Evolutionary conservation across 129 eudicot species (phyloP).

Genomic region (Saussurea involucrata): DNA sequence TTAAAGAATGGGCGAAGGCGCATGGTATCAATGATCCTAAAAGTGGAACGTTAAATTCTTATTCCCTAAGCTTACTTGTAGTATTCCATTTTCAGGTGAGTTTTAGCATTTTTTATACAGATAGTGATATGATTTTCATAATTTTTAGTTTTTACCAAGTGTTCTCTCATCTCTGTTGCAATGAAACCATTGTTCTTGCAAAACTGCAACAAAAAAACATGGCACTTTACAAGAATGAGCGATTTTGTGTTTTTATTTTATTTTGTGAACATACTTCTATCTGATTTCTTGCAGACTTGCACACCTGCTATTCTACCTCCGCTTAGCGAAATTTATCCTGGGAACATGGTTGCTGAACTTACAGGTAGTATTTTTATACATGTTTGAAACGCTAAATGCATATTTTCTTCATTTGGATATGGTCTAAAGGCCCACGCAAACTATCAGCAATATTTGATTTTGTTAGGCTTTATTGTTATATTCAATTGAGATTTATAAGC

Average conservation of each 20-base stretch:
- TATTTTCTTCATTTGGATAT: not conserved
- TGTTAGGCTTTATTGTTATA: not conserved
- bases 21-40: constrained; percentile 77
- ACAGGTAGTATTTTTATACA: constrained; percentile 13
- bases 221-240: too few species aligned
- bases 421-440: not conserved
- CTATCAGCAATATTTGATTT: not conserved
- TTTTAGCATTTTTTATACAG: not conserved
- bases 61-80: constrained; percentile 74
- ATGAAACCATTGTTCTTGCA: too few species aligned
- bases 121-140: not conserved
- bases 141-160: not conserved
- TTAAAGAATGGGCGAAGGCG: constrained; percentile 96
- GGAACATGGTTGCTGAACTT: constrained; percentile 71
- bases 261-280: not conserved
- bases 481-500: not conserved
- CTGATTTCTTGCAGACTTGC: constrained; percentile 61
- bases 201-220: too few species aligned
- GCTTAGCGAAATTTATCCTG: constrained; percentile 73
- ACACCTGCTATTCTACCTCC: constrained; percentile 89
- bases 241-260: too few species aligned
- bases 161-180: not conserved
- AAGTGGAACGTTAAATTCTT: constrained; percentile 81
- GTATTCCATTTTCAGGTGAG: constrained; percentile 92
- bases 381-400: not conserved